Percentiles rank a stretch among this genome's conserved stretches.
Evolutionary conservation across 1,139 yeast genomes (phyloP).

Genomic region (Yamadazyma kanchanaburiensis): DNA sequence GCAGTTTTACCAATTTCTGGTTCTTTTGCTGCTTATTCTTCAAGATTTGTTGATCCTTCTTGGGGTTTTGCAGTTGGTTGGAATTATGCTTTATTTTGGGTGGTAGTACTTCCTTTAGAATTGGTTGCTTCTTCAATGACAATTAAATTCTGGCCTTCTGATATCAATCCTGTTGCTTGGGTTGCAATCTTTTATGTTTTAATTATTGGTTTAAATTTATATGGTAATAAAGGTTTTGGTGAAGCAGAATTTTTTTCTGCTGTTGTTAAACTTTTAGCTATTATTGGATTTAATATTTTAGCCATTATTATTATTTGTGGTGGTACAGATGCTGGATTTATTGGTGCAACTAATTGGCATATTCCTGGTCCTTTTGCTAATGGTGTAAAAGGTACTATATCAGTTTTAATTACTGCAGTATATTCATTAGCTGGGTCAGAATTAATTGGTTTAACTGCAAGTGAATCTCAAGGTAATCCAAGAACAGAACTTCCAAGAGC

Average conservation of each 20-base stretch:
- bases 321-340: conserved; percentile 54
- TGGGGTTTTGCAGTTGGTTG: conserved; percentile 77
- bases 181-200: conserved; percentile 60
- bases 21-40: conserved; percentile 65
- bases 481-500: conserved; percentile 38
- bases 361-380: conserved; percentile 62
- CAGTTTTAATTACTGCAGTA: conserved; percentile 40
- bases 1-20: conserved; percentile 68
- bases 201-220: conserved; percentile 53
- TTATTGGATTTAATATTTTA: conserved; percentile 63
- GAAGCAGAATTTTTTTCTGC: conserved; percentile 66
- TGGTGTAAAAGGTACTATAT: conserved; percentile 53
- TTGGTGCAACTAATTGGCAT: conserved; percentile 57
- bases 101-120: conserved; percentile 65
- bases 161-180: conserved; percentile 63
- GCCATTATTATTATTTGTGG: conserved; percentile 71
- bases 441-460: conserved; percentile 39
- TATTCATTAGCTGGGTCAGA: conserved; percentile 47
- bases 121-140: conserved; percentile 70
- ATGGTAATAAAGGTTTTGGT: conserved; percentile 64
- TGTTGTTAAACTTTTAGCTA: conserved; percentile 56
- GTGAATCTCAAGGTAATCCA: conserved; percentile 37
- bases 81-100: conserved; percentile 70
- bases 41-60: conserved; percentile 64
- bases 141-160: conserved; percentile 60